Evolutionary conservation across 257 asterid species (phyloP), one percentile per base, ranked within the genome.

Genomic region (Solanum pimpinellifolium): DNA sequence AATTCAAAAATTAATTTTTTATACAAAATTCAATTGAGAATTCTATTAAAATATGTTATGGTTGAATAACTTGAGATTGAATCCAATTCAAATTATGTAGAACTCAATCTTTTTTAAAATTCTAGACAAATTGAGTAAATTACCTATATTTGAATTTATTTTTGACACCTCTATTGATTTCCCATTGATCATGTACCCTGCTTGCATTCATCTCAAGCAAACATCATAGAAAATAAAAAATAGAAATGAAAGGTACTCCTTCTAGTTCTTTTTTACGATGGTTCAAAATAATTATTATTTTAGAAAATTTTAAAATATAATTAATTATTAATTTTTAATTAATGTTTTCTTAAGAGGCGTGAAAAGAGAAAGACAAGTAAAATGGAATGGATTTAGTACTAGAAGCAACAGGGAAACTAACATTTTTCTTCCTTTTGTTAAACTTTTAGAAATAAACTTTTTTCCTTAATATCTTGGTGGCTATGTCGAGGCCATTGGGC

Each of bases 41-140:
- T 5, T 13, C 1, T 1, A 0, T 47, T 4, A 0, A 14, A 47
- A 47, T 47, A 0, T 33, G 7, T 47, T 47, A 13, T 5, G 4
- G 0, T 12, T 47, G 18, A 47, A 37, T 6, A 7, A 37, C 0
- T 37, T 6, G 7, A 37, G 7, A 37, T 37, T 37, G 2, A 37
- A 37, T 2, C 3, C 44, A 41, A 41, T 41, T 41, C 3, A 9
- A 41, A 41, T 41, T 41, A 41, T 9, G 11, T 41, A 0, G 11
- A 9, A 9, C 3, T 9, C 44, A 41, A 41, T 0, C 11, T 3
- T 7, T 33, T 33, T 33, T 41, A 2, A 41, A 41, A 41, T 41
- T 41, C 3, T 41, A 9, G 3, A 41, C 44, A 0, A 9, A 41
- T 41, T 41, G 2, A 10, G 0, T 2, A 0, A 7, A 9, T 41